Base-by-base conservation (phyloP, 768 basidiomycete species). In the Tephrocybe sp. region DNA sequence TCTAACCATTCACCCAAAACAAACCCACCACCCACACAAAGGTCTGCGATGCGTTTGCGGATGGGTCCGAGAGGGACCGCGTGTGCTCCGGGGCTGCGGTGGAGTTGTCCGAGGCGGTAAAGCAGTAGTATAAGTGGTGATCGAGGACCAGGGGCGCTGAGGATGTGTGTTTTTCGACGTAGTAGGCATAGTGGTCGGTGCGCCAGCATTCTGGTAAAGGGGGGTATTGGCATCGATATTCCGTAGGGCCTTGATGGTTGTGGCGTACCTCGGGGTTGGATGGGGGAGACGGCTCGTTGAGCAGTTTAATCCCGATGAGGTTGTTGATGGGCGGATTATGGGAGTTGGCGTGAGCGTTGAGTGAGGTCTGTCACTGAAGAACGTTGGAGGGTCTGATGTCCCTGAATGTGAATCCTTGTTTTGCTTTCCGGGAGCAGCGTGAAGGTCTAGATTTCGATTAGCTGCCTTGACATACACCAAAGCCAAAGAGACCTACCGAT, bases 121-220 rank as follows among this genome's bases (percentile, higher is more conserved):
- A 90, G 64, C 88, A 90, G 22, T 91, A 79, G 60, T 92, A 93
- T 18, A 92, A 75, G 60, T 92, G 91, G 56, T 91, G 87, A 63
- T 93, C 91, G 32, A 92, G 69, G 12, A 86, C 81, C 16, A 83
- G 69, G 24, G 81, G 79, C 24, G 49, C 59, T 32, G 46, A 47
- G 9, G 49, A 57, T 7, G 56, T 40, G 8, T 38, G 64, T 38
- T 54, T 66, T 5, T 69, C 65, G 58, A 83, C 69, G 58, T 78
- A 87, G 8, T 74, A 67, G 13, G 83, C 74, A 55, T 89, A 92
- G 45, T 78, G 69, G 22, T 83, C 77, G 1, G 82, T 75, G 59
- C 79, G 74, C 90, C 90, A 94, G 36, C 83, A 82, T 58, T 94
- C 91, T 4, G 69, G 65, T 89, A 88, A 9, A 92, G 61, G 2